These are phyloP conservation scores for Parietichytrium sp. DNA, from an alignment of 108 stramenopile species.

Conservation along the genomic window DNA sequence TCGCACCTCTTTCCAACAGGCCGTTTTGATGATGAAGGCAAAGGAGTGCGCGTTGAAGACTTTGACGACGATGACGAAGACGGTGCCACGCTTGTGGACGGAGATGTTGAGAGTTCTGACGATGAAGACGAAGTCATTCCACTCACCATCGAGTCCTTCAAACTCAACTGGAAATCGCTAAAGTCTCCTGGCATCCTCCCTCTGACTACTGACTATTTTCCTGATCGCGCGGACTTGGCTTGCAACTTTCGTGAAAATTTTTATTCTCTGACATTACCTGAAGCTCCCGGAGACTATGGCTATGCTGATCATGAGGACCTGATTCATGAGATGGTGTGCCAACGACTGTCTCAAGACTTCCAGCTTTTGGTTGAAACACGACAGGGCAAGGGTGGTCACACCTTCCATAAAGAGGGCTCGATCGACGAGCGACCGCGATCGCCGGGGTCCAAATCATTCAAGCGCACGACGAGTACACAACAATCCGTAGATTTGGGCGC, in stretches of 20 bases:
- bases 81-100: neutral
- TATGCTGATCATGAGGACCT: conserved; percentile 75
- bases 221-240: conserved; percentile 69
- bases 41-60: conserved; percentile 35
- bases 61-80: conserved; percentile 16
- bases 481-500: too few relatives aligned
- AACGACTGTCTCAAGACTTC: conserved; percentile 71
- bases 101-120: too few relatives aligned
- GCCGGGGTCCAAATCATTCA: too few relatives aligned
- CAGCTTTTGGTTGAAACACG: conserved; percentile 82
- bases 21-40: neutral
- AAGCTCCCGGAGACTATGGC: conserved; percentile 70
- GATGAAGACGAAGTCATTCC: conserved; percentile 67
- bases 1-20: conserved; percentile 93
- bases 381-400: too few relatives aligned
- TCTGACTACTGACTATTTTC: conserved; percentile 88
- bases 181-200: conserved; percentile 92
- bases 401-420: too few relatives aligned
- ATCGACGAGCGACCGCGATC: too few relatives aligned
- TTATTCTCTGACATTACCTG: conserved; percentile 70
- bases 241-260: conserved; percentile 51
- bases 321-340: conserved; percentile 81
- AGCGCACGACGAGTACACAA: too few relatives aligned
- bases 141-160: conserved; percentile 61
- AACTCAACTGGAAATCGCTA: conserved; percentile 92